Base-by-base conservation (phyloP, 164 flowering plant genomes). In the Sedum album region DNA sequence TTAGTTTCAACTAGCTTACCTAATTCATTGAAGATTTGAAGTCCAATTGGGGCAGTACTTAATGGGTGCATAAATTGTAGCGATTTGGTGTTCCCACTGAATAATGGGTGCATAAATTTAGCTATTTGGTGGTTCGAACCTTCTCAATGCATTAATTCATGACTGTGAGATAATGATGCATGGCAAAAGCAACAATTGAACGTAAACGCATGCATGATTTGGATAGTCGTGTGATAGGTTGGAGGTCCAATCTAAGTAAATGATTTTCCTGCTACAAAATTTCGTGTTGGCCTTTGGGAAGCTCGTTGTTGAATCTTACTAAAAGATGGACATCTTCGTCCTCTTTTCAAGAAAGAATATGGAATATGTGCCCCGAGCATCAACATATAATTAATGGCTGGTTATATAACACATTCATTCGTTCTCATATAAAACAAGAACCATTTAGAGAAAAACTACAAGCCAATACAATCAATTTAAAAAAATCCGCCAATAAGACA, bases 321-420 rank as follows among this genome's bases (percentile, higher is more conserved):
- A 48, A 48, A 17, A 48, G 5, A 20, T 18, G 7, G 7, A 35
- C 5, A 4, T 18, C 23, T 48, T 55, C 7, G 61, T 55, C 61
- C 31, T 26, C 5, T 7, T 25, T 10, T 25, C 17, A 26, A 4
- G 31, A 23, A 23, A 55, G 61, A 6, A 55, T 55, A 55, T 1
- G 61, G 61, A 11, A 55, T 55, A 55, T 26, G 30, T 55, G 30
- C 61, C 61, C 26, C 26, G 61, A 55, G 61, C 61, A 55, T 55
- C 61, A 55, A 55, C 26, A 21, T 25, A 26, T 31, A 55, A 55
- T n/a, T n/a, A n/a, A n/a, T n/a, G n/a, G n/a, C n/a, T n/a, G n/a
- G n/a, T n/a, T n/a, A n/a, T n/a, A n/a, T n/a, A 26, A 55, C 25
- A 25, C 57, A 49, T n/a, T 49, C n/a, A 1, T 7, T 49, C n/a